Conservation (phyloP, 805 yeast species). For the Hyphopichia homilentoma region DNA sequence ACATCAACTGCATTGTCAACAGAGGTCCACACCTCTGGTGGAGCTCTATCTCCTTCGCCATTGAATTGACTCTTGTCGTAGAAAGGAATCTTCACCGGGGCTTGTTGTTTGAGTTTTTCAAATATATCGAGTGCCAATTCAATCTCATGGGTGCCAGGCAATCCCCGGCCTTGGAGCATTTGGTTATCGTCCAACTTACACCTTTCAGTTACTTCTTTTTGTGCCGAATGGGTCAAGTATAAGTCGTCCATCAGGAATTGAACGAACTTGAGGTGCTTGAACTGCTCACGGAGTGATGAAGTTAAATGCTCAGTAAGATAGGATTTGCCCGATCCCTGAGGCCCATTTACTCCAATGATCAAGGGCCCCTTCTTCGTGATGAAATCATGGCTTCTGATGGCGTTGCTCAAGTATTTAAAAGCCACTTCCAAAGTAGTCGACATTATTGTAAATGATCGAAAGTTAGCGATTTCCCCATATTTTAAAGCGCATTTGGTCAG, state of each 20-base stretch:
- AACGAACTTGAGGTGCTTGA: slow-evolving; percentile 36
- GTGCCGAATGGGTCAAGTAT: slow-evolving; percentile 55
- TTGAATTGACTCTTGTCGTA: slow-evolving; percentile 71
- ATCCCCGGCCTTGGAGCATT: slow-evolving; percentile 74
- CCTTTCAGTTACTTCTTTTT: slow-evolving; percentile 2
- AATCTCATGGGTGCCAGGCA: slow-evolving; percentile 93
- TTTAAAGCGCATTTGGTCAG: too few relatives aligned
- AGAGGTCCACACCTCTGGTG: slow-evolving; percentile 33
- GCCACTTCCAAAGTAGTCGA: slow-evolving; percentile 8
- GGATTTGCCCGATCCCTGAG: slow-evolving; percentile 80
- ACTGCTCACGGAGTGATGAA: slow-evolving; percentile 24
- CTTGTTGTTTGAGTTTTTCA: slow-evolving; percentile 9
- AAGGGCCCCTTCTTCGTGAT: slow-evolving; percentile 32
- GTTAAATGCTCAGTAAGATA: slow-evolving; percentile 45
- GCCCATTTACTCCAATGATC: slow-evolving; percentile 60
- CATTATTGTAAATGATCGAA: too few relatives aligned
- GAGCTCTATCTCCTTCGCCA: slow-evolving; percentile 79
- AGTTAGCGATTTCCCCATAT: too few relatives aligned
- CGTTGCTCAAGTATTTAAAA: slow-evolving; percentile 23
- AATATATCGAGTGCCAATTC: slow-evolving; percentile 37
- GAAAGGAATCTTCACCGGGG: slow-evolving; percentile 43
- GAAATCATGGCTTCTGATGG: slow-evolving; percentile 21
- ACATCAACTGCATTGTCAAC: slow-evolving; percentile 49
- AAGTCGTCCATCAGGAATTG: slow-evolving; percentile 82
- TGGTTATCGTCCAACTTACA: slow-evolving; percentile 45